phyloP scores from a whole-genome alignment of 192 early-diverging fungal genomes.

The Backusella mclennaniae region DNA sequence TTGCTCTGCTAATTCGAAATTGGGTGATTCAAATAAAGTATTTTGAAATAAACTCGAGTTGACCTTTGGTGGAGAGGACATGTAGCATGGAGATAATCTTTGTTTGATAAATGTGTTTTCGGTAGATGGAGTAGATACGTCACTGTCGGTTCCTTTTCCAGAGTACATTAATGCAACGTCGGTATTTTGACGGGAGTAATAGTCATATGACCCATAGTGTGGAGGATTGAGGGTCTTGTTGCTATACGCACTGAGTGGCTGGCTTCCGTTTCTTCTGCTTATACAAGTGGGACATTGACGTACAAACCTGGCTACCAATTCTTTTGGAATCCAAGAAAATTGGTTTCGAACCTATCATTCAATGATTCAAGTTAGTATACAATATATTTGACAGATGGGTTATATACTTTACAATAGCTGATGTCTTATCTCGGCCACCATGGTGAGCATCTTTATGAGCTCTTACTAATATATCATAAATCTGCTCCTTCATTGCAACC shows the following conservation, averaged over 20 bases:
- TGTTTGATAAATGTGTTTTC: constrained; percentile 1
- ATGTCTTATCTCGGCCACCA: constrained; percentile 55
- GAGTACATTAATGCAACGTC: neutral
- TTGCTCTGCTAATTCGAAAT: neutral
- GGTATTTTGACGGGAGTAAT: neutral
- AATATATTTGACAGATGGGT: neutral
- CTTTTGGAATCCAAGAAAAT: constrained; percentile 34
- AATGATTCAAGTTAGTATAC: neutral
- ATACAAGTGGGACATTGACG: constrained; percentile 32
- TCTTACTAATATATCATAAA: constrained; percentile 47
- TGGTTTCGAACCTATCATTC: constrained; percentile 17
- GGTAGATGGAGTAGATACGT: constrained; percentile 2
- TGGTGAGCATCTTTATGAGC: constrained; percentile 51
- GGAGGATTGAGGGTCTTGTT: constrained; percentile 4
- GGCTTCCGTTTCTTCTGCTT: constrained; percentile 17
- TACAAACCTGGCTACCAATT: constrained; percentile 29
- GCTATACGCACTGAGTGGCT: constrained; percentile 1
- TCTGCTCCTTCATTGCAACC: constrained; percentile 48
- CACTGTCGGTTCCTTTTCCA: neutral
- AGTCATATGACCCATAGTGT: neutral
- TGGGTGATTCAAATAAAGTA: neutral
- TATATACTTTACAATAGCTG: constrained; percentile 41
- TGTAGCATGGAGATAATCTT: neutral
- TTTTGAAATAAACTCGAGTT: neutral
- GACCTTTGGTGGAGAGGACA: neutral